A percentile compares a stretch with the other conserved stretches of the same genome.
Evolutionary conservation across 2,329 filamentous ascomycete species (phyloP).

Genomic region (Pestalotiopsis sp.): DNA sequence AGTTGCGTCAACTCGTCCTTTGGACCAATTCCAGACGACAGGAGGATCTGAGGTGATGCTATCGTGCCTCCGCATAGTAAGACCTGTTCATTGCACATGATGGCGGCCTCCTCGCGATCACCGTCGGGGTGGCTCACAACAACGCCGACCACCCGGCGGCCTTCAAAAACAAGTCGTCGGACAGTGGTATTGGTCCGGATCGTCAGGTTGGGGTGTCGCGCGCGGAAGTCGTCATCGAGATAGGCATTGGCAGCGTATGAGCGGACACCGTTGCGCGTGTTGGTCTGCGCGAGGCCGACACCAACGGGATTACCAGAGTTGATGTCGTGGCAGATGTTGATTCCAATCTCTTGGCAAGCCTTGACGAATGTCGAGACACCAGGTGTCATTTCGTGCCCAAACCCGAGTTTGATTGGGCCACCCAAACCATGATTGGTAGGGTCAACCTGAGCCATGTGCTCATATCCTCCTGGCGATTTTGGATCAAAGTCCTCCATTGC

Average conservation of each 20-base stretch:
- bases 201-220: conserved; percentile 41
- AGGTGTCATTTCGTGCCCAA: conserved; percentile 23
- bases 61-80: background rate
- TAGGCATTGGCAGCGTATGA: conserved; percentile 50
- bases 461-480: background rate
- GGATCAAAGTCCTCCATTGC: conserved; percentile 14
- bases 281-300: conserved; percentile 44
- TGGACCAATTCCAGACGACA: background rate
- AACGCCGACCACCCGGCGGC: conserved; percentile 22
- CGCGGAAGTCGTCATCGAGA: conserved; percentile 41
- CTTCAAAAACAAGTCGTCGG: conserved; percentile 40
- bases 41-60: background rate
- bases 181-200: conserved; percentile 44
- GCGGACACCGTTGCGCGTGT: conserved; percentile 38
- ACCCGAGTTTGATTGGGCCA: conserved; percentile 34
- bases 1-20: background rate
- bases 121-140: conserved; percentile 30
- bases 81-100: background rate
- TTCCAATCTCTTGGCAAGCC: conserved; percentile 36
- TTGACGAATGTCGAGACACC: conserved; percentile 35
- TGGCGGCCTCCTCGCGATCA: background rate
- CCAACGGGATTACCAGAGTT: conserved; percentile 47
- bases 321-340: conserved; percentile 41
- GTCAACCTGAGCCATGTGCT: conserved; percentile 20
- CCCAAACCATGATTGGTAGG: conserved; percentile 26